Percentiles rank a stretch among this genome's conserved stretches.
Evolutionary conservation across 129 eudicot genomes (phyloP).

Genomic region (Arctium minus): DNA sequence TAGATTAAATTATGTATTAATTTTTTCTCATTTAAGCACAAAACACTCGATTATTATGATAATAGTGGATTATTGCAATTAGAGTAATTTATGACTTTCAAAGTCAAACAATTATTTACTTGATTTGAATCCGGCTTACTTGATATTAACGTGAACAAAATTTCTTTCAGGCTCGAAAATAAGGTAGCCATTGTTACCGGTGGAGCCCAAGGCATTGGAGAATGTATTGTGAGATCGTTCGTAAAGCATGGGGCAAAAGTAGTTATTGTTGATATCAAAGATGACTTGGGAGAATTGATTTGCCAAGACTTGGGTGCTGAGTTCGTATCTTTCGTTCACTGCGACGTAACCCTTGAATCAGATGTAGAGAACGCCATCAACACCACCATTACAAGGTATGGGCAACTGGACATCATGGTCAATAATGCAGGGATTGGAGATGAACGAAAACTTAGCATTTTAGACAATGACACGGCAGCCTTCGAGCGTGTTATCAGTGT

Average conservation of each 20-base stretch:
- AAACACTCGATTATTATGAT: no score
- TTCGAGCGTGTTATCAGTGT: constrained; percentile 30
- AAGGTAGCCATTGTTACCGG: constrained; percentile 36
- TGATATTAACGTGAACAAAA: background rate
- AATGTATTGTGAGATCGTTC: constrained; percentile 22
- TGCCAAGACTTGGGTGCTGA: constrained; percentile 21
- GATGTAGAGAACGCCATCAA: constrained; percentile 23
- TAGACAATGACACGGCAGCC: constrained; percentile 17
- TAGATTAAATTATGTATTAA: no score
- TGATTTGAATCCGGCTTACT: background rate
- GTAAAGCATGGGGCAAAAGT: constrained; percentile 25
- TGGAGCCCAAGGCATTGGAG: constrained; percentile 32
- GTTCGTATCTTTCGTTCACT: constrained; percentile 13
- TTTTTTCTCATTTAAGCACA: no score
- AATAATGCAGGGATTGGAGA: constrained; percentile 28
- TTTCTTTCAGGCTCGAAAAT: constrained; percentile 4
- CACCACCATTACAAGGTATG: constrained; percentile 19
- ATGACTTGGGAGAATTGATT: constrained; percentile 16
- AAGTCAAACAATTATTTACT: background rate
- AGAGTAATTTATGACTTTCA: background rate
- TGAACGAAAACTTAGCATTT: constrained; percentile 14
- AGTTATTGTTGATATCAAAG: constrained; percentile 22
- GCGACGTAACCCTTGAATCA: constrained; percentile 22
- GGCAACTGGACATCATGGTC: constrained; percentile 36
- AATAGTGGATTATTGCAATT: background rate